Evolutionary conservation across 345 rosid species (phyloP).

Genomic region (Brassica carinata): DNA sequence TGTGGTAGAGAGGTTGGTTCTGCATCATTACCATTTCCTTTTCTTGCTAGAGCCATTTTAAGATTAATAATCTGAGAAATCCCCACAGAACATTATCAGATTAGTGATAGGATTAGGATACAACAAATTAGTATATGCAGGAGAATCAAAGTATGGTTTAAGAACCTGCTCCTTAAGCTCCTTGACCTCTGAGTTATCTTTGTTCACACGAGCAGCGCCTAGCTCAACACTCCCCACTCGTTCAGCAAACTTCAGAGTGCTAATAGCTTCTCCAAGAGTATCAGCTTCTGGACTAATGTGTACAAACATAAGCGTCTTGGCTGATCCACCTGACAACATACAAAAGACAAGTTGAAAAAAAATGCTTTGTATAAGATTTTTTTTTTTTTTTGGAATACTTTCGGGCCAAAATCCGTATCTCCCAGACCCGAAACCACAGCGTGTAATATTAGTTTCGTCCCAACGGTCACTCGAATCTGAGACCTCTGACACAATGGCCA

Average conservation of each 20-base stretch:
- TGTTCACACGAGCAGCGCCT: neutral
- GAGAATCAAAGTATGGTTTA: neutral
- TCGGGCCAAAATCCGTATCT: too few species aligned
- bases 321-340: neutral
- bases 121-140: neutral
- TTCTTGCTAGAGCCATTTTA: neutral
- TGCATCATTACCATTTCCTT: neutral
- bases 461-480: too few species aligned
- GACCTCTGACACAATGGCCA: too few species aligned
- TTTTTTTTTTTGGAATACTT: too few species aligned
- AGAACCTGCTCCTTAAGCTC: neutral
- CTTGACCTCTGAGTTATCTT: neutral
- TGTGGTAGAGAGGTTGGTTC: neutral
- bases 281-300: neutral
- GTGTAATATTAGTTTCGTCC: too few species aligned
- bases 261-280: neutral
- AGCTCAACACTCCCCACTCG: neutral
- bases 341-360: neutral
- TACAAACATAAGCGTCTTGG: neutral
- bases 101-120: neutral
- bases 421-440: too few species aligned
- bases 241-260: slow-evolving; percentile 1
- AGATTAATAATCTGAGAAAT: neutral
- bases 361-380: neutral
- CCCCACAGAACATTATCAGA: neutral